Percentiles rank a stretch among this genome's conserved stretches.
phyloP scores from a whole-genome alignment of 176 grass and related monocot species.

The Ensete glaucum region DNA sequence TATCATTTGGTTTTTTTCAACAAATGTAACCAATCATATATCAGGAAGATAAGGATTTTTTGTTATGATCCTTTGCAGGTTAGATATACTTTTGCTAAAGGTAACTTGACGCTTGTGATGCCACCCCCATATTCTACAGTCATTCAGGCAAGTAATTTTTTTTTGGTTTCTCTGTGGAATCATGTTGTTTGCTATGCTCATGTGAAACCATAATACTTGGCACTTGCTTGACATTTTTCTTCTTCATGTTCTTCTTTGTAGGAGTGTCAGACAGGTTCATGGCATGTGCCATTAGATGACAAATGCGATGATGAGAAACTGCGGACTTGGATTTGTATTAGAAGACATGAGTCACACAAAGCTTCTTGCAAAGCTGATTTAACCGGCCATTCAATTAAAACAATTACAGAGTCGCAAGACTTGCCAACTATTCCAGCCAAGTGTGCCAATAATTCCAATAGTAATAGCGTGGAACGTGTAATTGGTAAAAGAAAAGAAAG shows the following conservation, averaged over 20 bases:
- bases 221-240: background rate
- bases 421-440: background rate
- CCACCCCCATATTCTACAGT: slow-evolving; percentile 72
- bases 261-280: slow-evolving; percentile 71
- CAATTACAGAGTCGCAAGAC: background rate
- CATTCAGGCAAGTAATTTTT: slow-evolving; percentile 48
- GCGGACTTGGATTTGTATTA: slow-evolving; percentile 81
- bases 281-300: slow-evolving; percentile 71
- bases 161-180: background rate
- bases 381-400: background rate
- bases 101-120: slow-evolving; percentile 52
- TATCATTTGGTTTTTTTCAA: too few relatives aligned
- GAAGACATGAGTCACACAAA: slow-evolving; percentile 25
- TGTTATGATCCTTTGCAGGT: slow-evolving; percentile 25
- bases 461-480: background rate
- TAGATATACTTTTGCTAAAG: slow-evolving; percentile 81
- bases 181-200: background rate
- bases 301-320: slow-evolving; percentile 47
- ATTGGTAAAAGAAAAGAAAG: slow-evolving; percentile 73
- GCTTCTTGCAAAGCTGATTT: slow-evolving; percentile 2
- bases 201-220: too few relatives aligned
- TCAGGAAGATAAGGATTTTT: background rate
- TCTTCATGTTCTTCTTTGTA: slow-evolving; percentile 20
- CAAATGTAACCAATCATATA: background rate
- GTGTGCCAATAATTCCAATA: background rate